Conservation (phyloP, 2,329 filamentous ascomycete species). For the Rasamsonia emersonii region DNA sequence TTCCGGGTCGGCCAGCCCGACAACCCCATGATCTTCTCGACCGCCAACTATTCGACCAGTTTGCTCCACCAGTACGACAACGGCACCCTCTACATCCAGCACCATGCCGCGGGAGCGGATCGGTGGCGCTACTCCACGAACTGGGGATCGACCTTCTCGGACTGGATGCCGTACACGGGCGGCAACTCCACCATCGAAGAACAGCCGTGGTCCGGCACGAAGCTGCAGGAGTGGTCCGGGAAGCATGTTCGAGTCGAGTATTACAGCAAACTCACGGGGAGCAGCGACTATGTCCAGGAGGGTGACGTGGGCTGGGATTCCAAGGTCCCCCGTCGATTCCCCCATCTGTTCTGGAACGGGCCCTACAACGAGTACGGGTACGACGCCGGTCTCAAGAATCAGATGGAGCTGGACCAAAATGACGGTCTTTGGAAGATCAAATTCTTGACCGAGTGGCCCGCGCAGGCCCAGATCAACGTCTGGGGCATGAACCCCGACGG, state of each 20-base stretch:
- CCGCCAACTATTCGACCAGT: constrained; percentile 50
- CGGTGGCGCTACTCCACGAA: constrained; percentile 55
- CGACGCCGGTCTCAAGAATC: constrained; percentile 50
- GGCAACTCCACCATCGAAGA: constrained; percentile 41
- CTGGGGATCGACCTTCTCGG: constrained; percentile 51
- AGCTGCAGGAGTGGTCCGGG: constrained; percentile 50
- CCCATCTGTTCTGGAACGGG: constrained; percentile 56
- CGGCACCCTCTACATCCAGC: constrained; percentile 43
- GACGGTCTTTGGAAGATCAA: constrained; percentile 50
- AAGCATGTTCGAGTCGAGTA: constrained; percentile 58
- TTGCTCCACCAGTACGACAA: constrained; percentile 41
- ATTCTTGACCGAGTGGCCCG: constrained; percentile 57
- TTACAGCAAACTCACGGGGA: constrained; percentile 51
- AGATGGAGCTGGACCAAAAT: constrained; percentile 40
- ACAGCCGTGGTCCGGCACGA: constrained; percentile 51
- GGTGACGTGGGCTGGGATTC: constrained; percentile 42
- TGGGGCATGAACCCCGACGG: constrained; percentile 60
- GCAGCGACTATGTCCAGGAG: constrained; percentile 53
- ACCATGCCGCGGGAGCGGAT: constrained; percentile 53
- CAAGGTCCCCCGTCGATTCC: constrained; percentile 43
- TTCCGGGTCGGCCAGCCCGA: constrained; percentile 49
- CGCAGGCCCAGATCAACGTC: constrained; percentile 53
- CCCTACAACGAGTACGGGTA: constrained; percentile 57
- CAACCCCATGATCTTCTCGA: constrained; percentile 54
- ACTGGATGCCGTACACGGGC: constrained; percentile 50